Evolutionary conservation across 2,329 filamentous ascomycete species (phyloP), one percentile per base, ranked within the genome.

Genomic region (Colletotrichum eleusines): DNA sequence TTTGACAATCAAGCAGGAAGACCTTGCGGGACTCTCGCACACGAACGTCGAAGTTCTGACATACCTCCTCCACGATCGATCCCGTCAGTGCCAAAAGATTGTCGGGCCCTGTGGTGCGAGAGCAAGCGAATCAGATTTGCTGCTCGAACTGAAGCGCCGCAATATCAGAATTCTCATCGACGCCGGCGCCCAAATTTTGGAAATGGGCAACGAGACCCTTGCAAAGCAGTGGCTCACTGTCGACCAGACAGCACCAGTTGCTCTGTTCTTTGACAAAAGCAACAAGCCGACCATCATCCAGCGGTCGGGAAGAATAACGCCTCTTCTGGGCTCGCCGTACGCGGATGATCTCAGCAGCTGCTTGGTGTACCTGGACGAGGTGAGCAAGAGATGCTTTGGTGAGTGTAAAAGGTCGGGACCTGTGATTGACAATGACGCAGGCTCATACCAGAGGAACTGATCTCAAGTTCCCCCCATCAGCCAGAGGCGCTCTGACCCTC

Each of bases 1-100:
- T 0, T 77, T 89, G n/a, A 89, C 84, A 0, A 88, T 93, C 26
- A 77, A 81, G 26, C 90, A 93, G 62, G 78, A 87, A 0, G 90
- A 94, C 69, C 81, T 94, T 0, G 79, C 82, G 0, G 77, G 81
- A 0, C 81, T 92, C 0, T 75, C 79, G 0, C 88, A 91, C 57
- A 92, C 90, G 0, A 92, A 90, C 67, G 90, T 90, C 0, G 85
- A 90, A 55, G 90, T 92, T 0, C 77, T 92, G 0, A 85, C 82
- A 0, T 90, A 90, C 69, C 78, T 92, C 0, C 79, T 92, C 0
- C 81, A 87, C 35, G 55, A 46, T 0, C 83, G 87, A 26, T 91
- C 88, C 71, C 81, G 84, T 1, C 51, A 40, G 0, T 92, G 88
- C 70, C 73, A 78, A 1, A 76, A 80, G 16, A 75, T 73, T n/a